These are phyloP conservation scores for Dendrobium nobile DNA, from an alignment of 106 monocot species.

Conservation along the genomic window DNA sequence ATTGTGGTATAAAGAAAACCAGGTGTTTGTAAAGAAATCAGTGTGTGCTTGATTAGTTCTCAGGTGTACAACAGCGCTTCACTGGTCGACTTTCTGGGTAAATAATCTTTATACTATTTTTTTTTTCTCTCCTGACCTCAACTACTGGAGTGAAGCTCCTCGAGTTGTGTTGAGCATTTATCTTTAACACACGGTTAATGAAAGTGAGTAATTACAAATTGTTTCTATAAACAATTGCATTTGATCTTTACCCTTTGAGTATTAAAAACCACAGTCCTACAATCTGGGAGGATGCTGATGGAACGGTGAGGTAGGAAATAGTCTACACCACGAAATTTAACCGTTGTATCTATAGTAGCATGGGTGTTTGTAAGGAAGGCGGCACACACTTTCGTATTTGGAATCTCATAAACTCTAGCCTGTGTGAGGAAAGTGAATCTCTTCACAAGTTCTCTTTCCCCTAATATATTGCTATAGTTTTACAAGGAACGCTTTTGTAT, in stretches of 20 bases:
- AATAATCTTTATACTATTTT: constrained; percentile 47
- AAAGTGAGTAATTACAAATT: not conserved
- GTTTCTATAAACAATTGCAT: not conserved
- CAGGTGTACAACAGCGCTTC: too few relatives aligned
- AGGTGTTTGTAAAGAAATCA: too few relatives aligned
- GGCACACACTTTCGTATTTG: constrained; percentile 36
- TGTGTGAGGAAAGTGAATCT: not conserved
- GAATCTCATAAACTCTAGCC: constrained; percentile 47
- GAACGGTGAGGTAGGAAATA: constrained; percentile 69
- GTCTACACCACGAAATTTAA: constrained; percentile 44
- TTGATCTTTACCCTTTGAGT: constrained; percentile 50
- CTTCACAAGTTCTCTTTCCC: not conserved
- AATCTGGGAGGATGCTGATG: constrained; percentile 85
- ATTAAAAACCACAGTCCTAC: constrained; percentile 79
- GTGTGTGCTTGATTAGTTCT: too few relatives aligned
- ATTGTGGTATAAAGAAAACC: too few relatives aligned
- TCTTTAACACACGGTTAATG: constrained; percentile 18
- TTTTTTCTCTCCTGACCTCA: constrained; percentile 33
- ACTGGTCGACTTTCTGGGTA: too few relatives aligned
- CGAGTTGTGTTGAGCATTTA: constrained; percentile 68
- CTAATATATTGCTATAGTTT: not conserved
- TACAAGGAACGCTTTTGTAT: not conserved
- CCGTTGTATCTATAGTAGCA: constrained; percentile 27
- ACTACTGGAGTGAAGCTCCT: constrained; percentile 47
- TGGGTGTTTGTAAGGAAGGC: constrained; percentile 75